Evolutionary conservation across 2,329 filamentous ascomycete species (phyloP).

Genomic region (Cylindrodendrum hubeiense): DNA sequence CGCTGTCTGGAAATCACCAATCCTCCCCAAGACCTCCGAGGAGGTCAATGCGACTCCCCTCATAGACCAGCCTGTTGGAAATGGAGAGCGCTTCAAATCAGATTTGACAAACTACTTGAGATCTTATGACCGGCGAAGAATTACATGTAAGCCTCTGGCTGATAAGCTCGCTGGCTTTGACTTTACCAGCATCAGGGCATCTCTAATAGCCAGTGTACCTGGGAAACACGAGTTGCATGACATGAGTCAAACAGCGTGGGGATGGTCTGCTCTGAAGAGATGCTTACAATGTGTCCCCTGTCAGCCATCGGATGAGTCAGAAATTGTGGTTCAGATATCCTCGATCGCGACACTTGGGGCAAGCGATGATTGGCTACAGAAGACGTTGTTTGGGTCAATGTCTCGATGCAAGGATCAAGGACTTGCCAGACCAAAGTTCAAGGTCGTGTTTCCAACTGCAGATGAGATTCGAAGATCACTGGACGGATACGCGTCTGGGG

Average conservation of each 20-base stretch:
- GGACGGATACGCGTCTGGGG: conserved; percentile 82
- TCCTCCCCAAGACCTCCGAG: conserved; percentile 64
- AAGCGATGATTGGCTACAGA: conserved; percentile 78
- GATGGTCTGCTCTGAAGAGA: conserved; percentile 77
- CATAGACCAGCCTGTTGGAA: conserved; percentile 57
- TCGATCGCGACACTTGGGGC: conserved; percentile 84
- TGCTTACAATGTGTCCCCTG: conserved; percentile 68
- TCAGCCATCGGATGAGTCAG: conserved; percentile 50
- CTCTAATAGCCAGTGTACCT: conserved; percentile 84
- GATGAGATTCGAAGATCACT: conserved; percentile 82
- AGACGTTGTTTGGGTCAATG: conserved; percentile 70
- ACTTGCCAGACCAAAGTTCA: conserved; percentile 63
- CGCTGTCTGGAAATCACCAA: conserved; percentile 82
- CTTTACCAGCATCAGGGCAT: conserved; percentile 76
- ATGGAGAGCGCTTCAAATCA: conserved; percentile 78
- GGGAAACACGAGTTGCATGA: conserved; percentile 69
- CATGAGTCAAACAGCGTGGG: conserved; percentile 73
- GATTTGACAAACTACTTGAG: conserved; percentile 80
- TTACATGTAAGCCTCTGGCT: conserved; percentile 66
- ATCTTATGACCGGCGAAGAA: conserved; percentile 72
- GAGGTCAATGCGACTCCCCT: not conserved
- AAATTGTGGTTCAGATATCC: conserved; percentile 76
- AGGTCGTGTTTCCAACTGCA: conserved; percentile 84
- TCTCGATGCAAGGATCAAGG: conserved; percentile 45
- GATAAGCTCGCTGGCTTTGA: conserved; percentile 72